Conservation (phyloP, 805 yeast genomes). For the Ogataea nakhonphanomensis region DNA sequence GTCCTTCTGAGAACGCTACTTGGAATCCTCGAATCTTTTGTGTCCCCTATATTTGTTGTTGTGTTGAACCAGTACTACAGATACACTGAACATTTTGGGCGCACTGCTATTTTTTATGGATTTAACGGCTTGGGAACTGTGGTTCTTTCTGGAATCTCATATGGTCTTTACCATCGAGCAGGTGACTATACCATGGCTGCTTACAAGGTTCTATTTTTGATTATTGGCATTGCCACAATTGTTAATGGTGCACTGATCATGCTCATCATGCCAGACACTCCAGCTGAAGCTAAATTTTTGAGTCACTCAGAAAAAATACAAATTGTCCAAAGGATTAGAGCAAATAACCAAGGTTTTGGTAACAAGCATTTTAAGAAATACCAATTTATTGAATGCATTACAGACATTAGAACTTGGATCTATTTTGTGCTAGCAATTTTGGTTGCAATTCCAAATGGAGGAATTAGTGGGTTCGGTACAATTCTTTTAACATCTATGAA, state of each 20-base stretch:
- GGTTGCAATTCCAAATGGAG: slow-evolving; percentile 30
- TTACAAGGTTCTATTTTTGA: slow-evolving; percentile 53
- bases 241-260: slow-evolving; percentile 31
- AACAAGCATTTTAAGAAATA: slow-evolving; percentile 21
- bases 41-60: slow-evolving; percentile 54
- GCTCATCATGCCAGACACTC: slow-evolving; percentile 49
- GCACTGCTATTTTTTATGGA: slow-evolving; percentile 42
- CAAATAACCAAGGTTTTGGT: slow-evolving; percentile 24
- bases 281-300: slow-evolving; percentile 42
- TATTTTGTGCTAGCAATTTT: slow-evolving; percentile 34
- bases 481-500: slow-evolving; percentile 30
- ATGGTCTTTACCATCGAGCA: slow-evolving; percentile 28
- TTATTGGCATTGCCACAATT: slow-evolving; percentile 52
- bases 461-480: slow-evolving; percentile 45
- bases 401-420: slow-evolving; percentile 40
- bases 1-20: slow-evolving; percentile 42
- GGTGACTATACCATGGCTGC: slow-evolving; percentile 33
- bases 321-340: slow-evolving; percentile 31
- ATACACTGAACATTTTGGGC: slow-evolving; percentile 39
- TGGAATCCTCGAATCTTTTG: slow-evolving; percentile 49
- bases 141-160: slow-evolving; percentile 38
- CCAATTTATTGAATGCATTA: slow-evolving; percentile 21
- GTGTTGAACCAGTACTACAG: slow-evolving; percentile 53
- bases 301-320: slow-evolving; percentile 33
- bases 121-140: slow-evolving; percentile 40